Evolutionary conservation across 345 rosid species (phyloP).

Genomic region (Hypericum androsaemum): DNA sequence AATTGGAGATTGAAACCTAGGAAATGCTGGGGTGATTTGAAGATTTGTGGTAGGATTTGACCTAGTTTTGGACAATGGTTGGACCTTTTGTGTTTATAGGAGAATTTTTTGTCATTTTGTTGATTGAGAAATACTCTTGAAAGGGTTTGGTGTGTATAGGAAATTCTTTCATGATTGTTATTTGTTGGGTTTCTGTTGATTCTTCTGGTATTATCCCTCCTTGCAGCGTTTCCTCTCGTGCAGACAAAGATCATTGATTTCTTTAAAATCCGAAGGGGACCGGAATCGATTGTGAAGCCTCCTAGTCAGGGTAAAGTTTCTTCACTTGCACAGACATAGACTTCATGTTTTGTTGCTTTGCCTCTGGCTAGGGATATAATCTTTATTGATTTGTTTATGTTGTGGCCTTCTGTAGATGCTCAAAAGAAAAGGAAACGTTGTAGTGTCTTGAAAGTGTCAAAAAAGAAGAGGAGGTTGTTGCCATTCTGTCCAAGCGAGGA

Average conservation of each 20-base stretch:
- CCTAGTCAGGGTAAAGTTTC: conserved; percentile 10
- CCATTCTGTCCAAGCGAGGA: conserved; percentile 21
- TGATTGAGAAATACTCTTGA: no score
- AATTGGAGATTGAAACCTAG: no score
- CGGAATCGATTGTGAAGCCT: conserved; percentile 6
- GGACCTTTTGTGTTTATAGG: no score
- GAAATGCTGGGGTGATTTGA: no score
- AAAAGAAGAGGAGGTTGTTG: conserved; percentile 18
- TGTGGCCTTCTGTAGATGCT: conserved; percentile 2
- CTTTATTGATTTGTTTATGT: neutral
- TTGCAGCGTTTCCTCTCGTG: conserved; percentile 24
- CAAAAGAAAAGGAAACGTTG: conserved; percentile 18
- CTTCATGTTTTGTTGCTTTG: neutral
- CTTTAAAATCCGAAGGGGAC: conserved; percentile 19
- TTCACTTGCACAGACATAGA: neutral
- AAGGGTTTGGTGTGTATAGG: no score
- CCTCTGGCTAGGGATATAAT: neutral
- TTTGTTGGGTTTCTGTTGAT: neutral
- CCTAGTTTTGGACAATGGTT: no score
- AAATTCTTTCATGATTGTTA: no score
- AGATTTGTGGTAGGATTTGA: no score
- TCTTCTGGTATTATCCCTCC: neutral
- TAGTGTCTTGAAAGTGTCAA: conserved; percentile 13
- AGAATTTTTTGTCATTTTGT: no score
- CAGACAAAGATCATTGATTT: conserved; percentile 26